phyloP scores from a whole-genome alignment of 2,329 filamentous ascomycete genomes.

The Colletotrichum phormii region DNA sequence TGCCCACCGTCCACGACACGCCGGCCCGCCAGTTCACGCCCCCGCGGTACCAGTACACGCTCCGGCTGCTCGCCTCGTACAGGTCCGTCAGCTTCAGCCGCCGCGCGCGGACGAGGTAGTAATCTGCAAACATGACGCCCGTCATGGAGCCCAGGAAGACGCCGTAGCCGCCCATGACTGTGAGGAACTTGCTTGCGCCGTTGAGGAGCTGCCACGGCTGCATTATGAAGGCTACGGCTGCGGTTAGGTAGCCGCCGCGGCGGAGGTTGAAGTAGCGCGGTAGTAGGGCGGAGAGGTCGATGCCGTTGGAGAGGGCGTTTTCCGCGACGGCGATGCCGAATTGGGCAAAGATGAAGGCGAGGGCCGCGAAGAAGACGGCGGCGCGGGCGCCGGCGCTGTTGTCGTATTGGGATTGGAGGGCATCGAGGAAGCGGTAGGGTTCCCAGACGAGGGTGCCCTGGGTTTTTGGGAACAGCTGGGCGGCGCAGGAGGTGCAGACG shows the following conservation, averaged over 20 bases:
- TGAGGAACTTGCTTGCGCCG: slow-evolving; percentile 43
- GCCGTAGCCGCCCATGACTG: slow-evolving; percentile 44
- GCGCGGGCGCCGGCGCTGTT: slow-evolving; percentile 29
- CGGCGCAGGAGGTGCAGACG: slow-evolving; percentile 45
- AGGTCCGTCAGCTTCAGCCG: slow-evolving; percentile 51
- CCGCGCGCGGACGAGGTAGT: slow-evolving; percentile 47
- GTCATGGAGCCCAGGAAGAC: slow-evolving; percentile 51
- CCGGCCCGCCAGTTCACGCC: slow-evolving; percentile 41
- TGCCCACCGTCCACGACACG: slow-evolving; percentile 37
- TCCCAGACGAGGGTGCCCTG: slow-evolving; percentile 43
- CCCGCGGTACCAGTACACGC: slow-evolving; percentile 41
- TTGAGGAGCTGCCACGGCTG: slow-evolving; percentile 41
- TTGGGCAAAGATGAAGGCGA: slow-evolving; percentile 39
- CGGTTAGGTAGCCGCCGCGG: slow-evolving; percentile 37
- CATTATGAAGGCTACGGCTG: slow-evolving; percentile 39
- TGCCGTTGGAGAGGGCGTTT: slow-evolving; percentile 39
- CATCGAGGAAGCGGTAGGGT: slow-evolving; percentile 43
- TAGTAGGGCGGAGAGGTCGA: slow-evolving; percentile 45
- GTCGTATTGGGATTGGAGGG: slow-evolving; percentile 37
- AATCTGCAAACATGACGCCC: slow-evolving; percentile 50
- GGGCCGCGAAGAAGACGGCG: slow-evolving; percentile 38
- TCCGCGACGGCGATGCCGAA: slow-evolving; percentile 39
- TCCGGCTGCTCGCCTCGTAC: slow-evolving; percentile 39
- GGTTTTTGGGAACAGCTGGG: slow-evolving; percentile 40
- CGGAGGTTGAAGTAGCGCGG: slow-evolving; percentile 40